These are phyloP conservation scores for Ogataea trehalophila DNA, from an alignment of 805 yeast species.

Conservation along the genomic window DNA sequence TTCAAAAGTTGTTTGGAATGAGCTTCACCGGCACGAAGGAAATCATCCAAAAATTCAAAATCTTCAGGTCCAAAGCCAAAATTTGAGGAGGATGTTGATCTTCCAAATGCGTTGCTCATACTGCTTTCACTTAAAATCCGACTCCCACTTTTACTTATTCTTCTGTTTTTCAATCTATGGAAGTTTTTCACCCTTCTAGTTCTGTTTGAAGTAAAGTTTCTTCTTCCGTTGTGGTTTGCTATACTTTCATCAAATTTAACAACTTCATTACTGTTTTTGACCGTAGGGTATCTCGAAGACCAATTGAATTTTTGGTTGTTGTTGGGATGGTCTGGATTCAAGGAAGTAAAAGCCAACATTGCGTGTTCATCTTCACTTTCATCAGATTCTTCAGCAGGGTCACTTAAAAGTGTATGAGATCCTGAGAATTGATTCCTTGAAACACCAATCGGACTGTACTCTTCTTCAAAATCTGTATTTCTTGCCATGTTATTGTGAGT, in stretches of 20 bases:
- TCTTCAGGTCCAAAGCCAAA: constrained; percentile 23
- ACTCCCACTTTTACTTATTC: constrained; percentile 44
- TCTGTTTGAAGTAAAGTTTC: constrained; percentile 14
- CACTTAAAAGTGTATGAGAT: background rate
- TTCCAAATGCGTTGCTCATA: constrained; percentile 6
- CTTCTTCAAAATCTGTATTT: background rate
- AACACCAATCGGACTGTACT: background rate
- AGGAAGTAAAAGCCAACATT: constrained; percentile 24
- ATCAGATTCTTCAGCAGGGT: constrained; percentile 10
- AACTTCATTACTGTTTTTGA: constrained; percentile 1
- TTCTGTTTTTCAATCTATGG: constrained; percentile 35
- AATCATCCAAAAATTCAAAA: constrained; percentile 30
- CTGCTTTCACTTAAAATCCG: constrained; percentile 14
- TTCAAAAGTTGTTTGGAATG: constrained; percentile 48
- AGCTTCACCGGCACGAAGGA: constrained; percentile 31
- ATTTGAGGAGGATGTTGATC: constrained; percentile 8
- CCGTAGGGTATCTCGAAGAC: constrained; percentile 18
- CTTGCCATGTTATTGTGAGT: background rate
- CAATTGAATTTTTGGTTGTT: constrained; percentile 30
- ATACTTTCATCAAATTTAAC: constrained; percentile 15
- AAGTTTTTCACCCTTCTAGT: constrained; percentile 19
- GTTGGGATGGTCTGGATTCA: constrained; percentile 32
- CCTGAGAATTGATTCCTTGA: background rate
- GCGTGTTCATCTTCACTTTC: constrained; percentile 27
- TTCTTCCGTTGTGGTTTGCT: constrained; percentile 7